Conservation (phyloP, 2,329 filamentous ascomycete species). For the Cordyceps fumosorosea region DNA sequence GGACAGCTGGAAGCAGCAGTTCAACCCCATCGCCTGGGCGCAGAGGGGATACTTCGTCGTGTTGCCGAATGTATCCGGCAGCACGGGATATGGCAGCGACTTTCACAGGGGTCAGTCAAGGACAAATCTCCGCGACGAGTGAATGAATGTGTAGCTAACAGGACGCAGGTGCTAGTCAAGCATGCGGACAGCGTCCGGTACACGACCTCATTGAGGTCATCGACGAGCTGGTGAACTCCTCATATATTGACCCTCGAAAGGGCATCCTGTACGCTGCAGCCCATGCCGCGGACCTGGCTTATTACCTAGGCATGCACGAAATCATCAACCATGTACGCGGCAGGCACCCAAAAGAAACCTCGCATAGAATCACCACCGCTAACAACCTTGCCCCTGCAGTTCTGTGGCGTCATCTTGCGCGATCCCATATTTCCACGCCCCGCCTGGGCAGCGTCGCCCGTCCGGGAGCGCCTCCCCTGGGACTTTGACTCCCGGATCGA, state of each 20-base stretch:
- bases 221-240: constrained; percentile 41
- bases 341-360: background rate
- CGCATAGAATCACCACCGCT: background rate
- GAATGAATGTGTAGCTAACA: constrained; percentile 15
- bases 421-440: constrained; percentile 36
- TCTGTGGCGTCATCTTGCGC: constrained; percentile 37
- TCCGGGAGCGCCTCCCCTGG: constrained; percentile 9
- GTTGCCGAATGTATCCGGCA: constrained; percentile 53
- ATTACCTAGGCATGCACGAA: constrained; percentile 50
- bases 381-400: constrained; percentile 7
- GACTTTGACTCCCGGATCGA: no score
- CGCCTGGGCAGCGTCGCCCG: constrained; percentile 22
- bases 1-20: constrained; percentile 45
- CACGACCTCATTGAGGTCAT: constrained; percentile 49
- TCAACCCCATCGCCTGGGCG: constrained; percentile 50
- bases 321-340: constrained; percentile 37
- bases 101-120: constrained; percentile 24
- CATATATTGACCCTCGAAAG: constrained; percentile 47
- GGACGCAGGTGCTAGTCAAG: constrained; percentile 41
- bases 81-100: constrained; percentile 45
- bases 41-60: constrained; percentile 56
- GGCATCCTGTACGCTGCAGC: constrained; percentile 47
- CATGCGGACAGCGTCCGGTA: constrained; percentile 49
- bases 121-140: background rate
- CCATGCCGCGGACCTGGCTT: constrained; percentile 56